Evolutionary conservation across 805 yeast genomes (phyloP), one percentile per base, ranked within the genome.

Genomic region (Metschnikowia santaceciliae): DNA sequence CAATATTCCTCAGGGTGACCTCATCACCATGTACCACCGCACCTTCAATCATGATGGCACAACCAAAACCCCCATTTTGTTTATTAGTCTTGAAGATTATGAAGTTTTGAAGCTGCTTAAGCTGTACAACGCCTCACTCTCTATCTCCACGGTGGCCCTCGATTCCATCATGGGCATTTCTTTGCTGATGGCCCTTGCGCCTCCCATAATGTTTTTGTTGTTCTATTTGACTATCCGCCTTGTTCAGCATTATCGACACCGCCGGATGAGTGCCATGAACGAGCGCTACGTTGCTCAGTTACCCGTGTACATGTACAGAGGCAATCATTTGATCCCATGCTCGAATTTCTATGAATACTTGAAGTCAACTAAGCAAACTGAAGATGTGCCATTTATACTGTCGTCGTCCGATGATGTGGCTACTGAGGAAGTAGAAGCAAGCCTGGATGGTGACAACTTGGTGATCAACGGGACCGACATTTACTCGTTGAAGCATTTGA

Each of bases 1-100:
- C 60, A 75, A 79, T 58, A 75, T 69, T 50, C 75, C 76, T 6
- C 61, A 62, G 36, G 61, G 70, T 17, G 77, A 81, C 6, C 67
- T 80, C 48, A 70, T 81, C 22, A 79, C 83, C 22, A 81, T 81
- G 85, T 81, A 74, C 60, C 75, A 81, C 2, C 64, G 70, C 36
- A 68, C 68, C 23, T 78, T 72, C 51, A 72, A 77, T 46, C 71
- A 67, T 46, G 74, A 74, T 42, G 66, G 60, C 15, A 42, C 22
- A 23, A 63, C 78, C 36, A 59, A 55, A 5, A 68, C 77, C 14
- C 86, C 88, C 7, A 70, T 82, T 3, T 64, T 83, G 59, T 80
- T 82, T 59, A 75, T 81, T 32, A 63, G 81, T 2, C 62, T 69
- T 41, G 76, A 77, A 35, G 74, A 78, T 38, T 79, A 69, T 45